phyloP scores from a whole-genome alignment of 139 green algal genomes.

The Edaphochlamys debaryana region DNA sequence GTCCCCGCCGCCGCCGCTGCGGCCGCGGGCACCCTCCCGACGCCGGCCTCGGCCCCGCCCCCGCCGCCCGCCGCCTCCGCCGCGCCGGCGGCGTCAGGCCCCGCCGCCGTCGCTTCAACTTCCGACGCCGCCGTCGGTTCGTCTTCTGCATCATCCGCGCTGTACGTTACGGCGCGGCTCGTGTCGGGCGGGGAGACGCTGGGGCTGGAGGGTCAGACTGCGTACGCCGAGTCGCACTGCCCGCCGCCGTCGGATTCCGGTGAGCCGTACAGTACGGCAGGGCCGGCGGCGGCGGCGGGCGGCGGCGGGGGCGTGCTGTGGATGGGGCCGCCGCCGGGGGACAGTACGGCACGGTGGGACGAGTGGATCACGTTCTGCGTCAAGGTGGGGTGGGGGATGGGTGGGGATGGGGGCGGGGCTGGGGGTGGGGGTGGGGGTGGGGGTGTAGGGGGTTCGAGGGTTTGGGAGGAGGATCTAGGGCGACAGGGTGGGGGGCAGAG shows the following conservation, averaged over 20 bases:
- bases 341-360: constrained; percentile 62
- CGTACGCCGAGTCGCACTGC: constrained; percentile 55
- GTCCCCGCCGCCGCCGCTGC: not conserved
- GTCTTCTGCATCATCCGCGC: too few species aligned
- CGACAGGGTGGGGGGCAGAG: too few species aligned
- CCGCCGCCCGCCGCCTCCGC: not conserved
- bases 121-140: too few species aligned
- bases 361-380: constrained; percentile 79
- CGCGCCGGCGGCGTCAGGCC: not conserved
- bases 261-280: not conserved
- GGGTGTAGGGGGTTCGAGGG: not conserved
- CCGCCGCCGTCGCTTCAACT: too few species aligned
- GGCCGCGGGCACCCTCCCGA: too few species aligned
- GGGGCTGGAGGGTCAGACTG: constrained; percentile 63
- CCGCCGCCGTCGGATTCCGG: too few species aligned
- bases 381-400: constrained; percentile 60
- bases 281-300: not conserved
- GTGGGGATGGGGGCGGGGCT: not conserved
- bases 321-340: too few species aligned
- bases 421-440: not conserved
- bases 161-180: constrained; percentile 67
- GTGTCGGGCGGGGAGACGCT: constrained; percentile 63
- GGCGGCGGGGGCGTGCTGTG: not conserved
- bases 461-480: not conserved
- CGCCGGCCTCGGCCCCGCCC: too few species aligned